Conservation (phyloP, 2,329 filamentous ascomycete genomes). For the Penicillium sp. region DNA sequence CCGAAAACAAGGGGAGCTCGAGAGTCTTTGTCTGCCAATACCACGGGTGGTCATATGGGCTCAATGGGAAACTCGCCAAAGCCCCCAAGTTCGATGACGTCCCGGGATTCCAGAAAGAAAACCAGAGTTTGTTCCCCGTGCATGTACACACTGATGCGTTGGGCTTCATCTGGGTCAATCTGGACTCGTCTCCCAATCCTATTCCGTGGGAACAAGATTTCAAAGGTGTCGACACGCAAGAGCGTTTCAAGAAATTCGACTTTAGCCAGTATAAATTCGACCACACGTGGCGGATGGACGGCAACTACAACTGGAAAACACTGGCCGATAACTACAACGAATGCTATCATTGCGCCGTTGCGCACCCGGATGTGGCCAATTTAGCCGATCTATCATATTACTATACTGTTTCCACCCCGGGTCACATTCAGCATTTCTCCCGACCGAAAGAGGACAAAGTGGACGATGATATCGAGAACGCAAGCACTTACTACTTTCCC, state of each 20-base stretch:
- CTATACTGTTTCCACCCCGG: conserved; percentile 46
- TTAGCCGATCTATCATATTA: conserved; percentile 55
- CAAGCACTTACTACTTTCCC: conserved; percentile 35
- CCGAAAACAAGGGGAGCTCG: too few species aligned
- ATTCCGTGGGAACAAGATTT: conserved; percentile 53
- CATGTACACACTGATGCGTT: conserved; percentile 51
- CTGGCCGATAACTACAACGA: conserved; percentile 61
- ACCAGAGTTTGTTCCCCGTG: conserved; percentile 45
- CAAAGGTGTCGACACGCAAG: conserved; percentile 45
- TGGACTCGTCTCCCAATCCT: conserved; percentile 37
- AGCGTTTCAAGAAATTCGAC: conserved; percentile 45
- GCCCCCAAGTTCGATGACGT: conserved; percentile 53
- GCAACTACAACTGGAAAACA: conserved; percentile 58
- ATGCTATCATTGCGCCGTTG: conserved; percentile 17
- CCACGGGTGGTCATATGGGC: conserved; percentile 56
- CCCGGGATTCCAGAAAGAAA: conserved; percentile 45
- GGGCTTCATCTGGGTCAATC: conserved; percentile 57
- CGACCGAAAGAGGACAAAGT: conserved; percentile 47
- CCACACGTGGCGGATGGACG: conserved; percentile 54
- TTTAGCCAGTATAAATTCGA: conserved; percentile 53
- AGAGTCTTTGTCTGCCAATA: too few species aligned
- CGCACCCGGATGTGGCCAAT: conserved; percentile 26
- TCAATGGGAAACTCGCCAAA: conserved; percentile 54
- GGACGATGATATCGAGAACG: conserved; percentile 40
- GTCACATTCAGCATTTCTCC: conserved; percentile 49